phyloP scores from a whole-genome alignment of 352 stramenopile species.

The Elongisporangium senticosum region DNA sequence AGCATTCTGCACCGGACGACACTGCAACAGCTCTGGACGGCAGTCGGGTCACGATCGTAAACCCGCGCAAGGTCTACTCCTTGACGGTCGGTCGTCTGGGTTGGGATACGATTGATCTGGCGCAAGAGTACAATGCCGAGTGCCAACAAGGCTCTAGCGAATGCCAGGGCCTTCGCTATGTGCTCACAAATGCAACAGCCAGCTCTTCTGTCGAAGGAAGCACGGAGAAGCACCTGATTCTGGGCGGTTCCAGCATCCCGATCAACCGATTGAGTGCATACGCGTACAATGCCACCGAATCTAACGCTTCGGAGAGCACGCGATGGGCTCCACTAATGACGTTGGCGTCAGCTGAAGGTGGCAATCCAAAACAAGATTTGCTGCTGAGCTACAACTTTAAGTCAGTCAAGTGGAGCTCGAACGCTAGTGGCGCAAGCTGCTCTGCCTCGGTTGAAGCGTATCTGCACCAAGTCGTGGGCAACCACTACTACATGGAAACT shows the following conservation, averaged over 20 bases:
- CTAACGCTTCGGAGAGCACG: neutral
- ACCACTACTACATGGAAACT: constrained; percentile 36
- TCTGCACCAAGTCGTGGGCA: constrained; percentile 27
- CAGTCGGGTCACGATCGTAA: neutral
- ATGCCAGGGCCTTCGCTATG: neutral
- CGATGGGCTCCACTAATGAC: neutral
- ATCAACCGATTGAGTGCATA: neutral
- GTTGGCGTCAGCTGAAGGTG: neutral
- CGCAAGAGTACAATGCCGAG: neutral
- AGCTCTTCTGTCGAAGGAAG: neutral
- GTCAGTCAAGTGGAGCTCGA: neutral
- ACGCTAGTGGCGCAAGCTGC: constrained; percentile 10
- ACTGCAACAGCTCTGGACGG: neutral
- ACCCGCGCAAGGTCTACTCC: neutral
- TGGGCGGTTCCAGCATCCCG: neutral
- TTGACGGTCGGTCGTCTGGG: neutral
- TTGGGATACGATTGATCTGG: neutral
- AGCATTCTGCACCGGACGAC: neutral
- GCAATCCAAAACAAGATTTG: neutral
- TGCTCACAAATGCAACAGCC: neutral
- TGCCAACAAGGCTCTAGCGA: neutral
- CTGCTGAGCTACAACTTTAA: neutral
- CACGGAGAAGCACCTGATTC: neutral
- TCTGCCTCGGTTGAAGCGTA: constrained; percentile 44
- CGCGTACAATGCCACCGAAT: neutral